phyloP scores from a whole-genome alignment of 2,329 filamentous ascomycete genomes.

The Trichophyton rubrum region DNA sequence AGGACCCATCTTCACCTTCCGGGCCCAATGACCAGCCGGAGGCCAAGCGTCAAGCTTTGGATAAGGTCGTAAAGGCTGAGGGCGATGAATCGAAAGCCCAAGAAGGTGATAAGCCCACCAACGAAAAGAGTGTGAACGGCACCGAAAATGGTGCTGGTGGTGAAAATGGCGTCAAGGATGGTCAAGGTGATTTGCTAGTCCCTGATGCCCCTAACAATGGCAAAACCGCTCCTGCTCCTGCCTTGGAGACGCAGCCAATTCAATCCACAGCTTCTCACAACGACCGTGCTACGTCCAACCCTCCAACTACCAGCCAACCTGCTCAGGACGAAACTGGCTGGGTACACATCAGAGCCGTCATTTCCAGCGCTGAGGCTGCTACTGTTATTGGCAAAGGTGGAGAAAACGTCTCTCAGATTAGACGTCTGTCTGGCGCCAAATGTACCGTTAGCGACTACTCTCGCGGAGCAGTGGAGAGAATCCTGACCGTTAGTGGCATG shows the following conservation, averaged over 20 bases:
- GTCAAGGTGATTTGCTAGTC: conserved; percentile 56
- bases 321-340: conserved; percentile 82
- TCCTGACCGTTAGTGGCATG: conserved; percentile 89
- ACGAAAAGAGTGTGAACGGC: conserved; percentile 23
- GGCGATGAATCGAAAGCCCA: conserved; percentile 24
- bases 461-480: conserved; percentile 91
- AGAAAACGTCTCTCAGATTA: conserved; percentile 95
- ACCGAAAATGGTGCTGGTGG: conserved; percentile 7
- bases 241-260: conserved; percentile 46
- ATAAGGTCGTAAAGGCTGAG: conserved; percentile 71
- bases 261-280: conserved; percentile 45
- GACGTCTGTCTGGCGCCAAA: conserved; percentile 88
- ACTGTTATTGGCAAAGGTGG: conserved; percentile 98
- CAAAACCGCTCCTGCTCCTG: conserved; percentile 33
- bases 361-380: conserved; percentile 91
- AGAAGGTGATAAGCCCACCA: conserved; percentile 33
- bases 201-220: conserved; percentile 50
- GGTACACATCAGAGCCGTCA: conserved; percentile 95
- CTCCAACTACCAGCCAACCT: conserved; percentile 29
- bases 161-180: conserved; percentile 42
- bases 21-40: conserved; percentile 87
- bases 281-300: conserved; percentile 36
- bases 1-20: conserved; percentile 92
- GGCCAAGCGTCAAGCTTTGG: conserved; percentile 88
- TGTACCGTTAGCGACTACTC: conserved; percentile 98